These are phyloP conservation scores for Neltuma alba DNA, from an alignment of 306 rosid species.

Conservation along the genomic window DNA sequence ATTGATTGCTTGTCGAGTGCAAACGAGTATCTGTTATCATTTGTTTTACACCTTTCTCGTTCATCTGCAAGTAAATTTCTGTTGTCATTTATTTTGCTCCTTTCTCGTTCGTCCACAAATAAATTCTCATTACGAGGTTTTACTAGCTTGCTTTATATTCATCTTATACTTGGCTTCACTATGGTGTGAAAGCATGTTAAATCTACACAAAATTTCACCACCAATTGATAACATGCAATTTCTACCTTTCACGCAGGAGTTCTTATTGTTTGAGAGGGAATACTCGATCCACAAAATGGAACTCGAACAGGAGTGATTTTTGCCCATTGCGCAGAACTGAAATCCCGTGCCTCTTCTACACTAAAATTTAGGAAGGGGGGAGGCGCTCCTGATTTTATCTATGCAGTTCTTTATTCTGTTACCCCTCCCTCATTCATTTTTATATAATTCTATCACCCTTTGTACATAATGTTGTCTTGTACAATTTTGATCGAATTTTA, in stretches of 20 bases:
- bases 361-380: not conserved
- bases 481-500: not conserved
- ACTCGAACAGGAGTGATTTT: slow-evolving; percentile 40
- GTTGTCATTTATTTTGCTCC: slow-evolving; percentile 7
- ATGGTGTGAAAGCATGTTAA: not conserved
- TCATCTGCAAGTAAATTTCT: not conserved
- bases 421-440: not conserved
- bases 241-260: slow-evolving; percentile 52
- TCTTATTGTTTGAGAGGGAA: slow-evolving; percentile 79
- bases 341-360: not conserved
- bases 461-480: slow-evolving; percentile 24
- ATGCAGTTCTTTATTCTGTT: not conserved
- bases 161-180: slow-evolving; percentile 18
- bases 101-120: not conserved
- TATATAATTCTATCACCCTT: not conserved
- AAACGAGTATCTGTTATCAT: slow-evolving; percentile 10
- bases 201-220: not conserved
- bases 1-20: slow-evolving; percentile 27
- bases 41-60: slow-evolving; percentile 15
- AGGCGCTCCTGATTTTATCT: not conserved
- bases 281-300: slow-evolving; percentile 74
- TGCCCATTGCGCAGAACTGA: not conserved
- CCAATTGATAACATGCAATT: slow-evolving; percentile 28
- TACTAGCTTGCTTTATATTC: not conserved
- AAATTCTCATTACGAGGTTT: not conserved